Evolutionary conservation across 2,329 filamentous ascomycete species (phyloP), one percentile per base, ranked within the genome.

Genomic region (Lachnellula arida): DNA sequence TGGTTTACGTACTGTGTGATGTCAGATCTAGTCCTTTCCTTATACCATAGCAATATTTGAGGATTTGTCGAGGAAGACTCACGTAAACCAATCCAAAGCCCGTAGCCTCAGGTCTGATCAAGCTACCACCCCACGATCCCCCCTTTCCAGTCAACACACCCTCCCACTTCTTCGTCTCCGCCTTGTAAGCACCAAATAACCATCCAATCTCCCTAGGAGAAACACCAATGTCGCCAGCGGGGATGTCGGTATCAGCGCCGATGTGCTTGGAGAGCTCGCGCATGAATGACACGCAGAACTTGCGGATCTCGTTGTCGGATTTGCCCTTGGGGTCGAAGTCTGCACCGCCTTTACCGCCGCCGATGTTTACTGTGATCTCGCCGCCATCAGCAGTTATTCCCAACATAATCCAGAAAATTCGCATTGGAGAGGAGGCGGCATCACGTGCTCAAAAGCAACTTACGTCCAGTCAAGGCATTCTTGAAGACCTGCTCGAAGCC

Each of bases 401-500:
- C 19, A 5, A 11, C 2, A 40, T 8, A n/a, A n/a, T n/a, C n/a
- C n/a, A n/a, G n/a, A n/a, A 40, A 5, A 15, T 40, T 2, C 8
- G n/a, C 14, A 15, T 15, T 1, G 14, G 14, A 28, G 28, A 28
- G 28, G 28, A 28, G 28, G 8, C 28, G 28, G 28, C 7, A 28
- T 9, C 28, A 28, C 28, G 28, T 28, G 28, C 7, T 28, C 28
- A 28, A 8, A 28, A 28, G 8, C 48, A 57, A 84, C 89, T 80
- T 79, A 92, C 88, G 78, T 71, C 94, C 94, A 60, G 94, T 97
- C 66, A 97, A 80, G 65, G 94, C 94, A 89, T 97, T 97, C 85
- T 97, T 97, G 84, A 97, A 97, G 78, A 93, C 95, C 80, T 97
- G 94, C 85, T 99, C 94, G 70, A 97, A 97, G 64, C 93, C 94